Percentiles rank a stretch among this genome's conserved stretches.
These are phyloP conservation scores for Cyclocybe aegerita DNA, from an alignment of 768 basidiomycete species.

Conservation along the genomic window DNA sequence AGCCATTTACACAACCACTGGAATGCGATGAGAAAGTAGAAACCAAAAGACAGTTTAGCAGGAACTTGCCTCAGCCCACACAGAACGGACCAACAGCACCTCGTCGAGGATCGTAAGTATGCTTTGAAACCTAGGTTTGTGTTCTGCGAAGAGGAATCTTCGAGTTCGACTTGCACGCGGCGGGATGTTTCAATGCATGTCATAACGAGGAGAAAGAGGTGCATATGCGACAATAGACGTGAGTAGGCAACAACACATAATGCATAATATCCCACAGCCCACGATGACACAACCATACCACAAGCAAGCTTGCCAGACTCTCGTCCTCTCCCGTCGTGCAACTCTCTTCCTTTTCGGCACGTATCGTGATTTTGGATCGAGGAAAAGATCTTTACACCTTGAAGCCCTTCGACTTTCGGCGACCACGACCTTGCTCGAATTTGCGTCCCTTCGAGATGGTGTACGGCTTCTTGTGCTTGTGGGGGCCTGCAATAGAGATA, in stretches of 20 bases:
- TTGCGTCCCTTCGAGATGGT: constrained; percentile 96
- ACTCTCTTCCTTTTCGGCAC: constrained; percentile 13
- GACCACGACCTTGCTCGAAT: constrained; percentile 98
- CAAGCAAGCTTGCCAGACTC: constrained; percentile 13
- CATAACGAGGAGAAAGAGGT: constrained; percentile 17
- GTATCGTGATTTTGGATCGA: constrained; percentile 23
- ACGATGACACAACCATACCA: constrained; percentile 19
- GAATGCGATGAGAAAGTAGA: too few species aligned
- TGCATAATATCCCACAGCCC: constrained; percentile 32
- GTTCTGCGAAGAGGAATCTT: not conserved
- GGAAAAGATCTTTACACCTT: constrained; percentile 66
- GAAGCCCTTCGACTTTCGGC: constrained; percentile 97
- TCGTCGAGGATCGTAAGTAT: not conserved
- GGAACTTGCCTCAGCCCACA: too few species aligned
- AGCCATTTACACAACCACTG: too few species aligned
- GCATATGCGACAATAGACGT: constrained; percentile 25
- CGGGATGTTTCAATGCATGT: constrained; percentile 15
- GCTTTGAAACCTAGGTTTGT: not conserved
- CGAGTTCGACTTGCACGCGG: not conserved
- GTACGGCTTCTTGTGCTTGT: constrained; percentile 99
- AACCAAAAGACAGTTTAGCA: too few species aligned
- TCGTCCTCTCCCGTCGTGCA: constrained; percentile 2
- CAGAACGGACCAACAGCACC: too few species aligned
- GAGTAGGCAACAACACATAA: constrained; percentile 26
- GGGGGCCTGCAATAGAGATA: constrained; percentile 52